A percentile compares a stretch with the other conserved stretches of the same genome.
Conservation (phyloP, 805 yeast species). For the Dipodascus albidus region DNA sequence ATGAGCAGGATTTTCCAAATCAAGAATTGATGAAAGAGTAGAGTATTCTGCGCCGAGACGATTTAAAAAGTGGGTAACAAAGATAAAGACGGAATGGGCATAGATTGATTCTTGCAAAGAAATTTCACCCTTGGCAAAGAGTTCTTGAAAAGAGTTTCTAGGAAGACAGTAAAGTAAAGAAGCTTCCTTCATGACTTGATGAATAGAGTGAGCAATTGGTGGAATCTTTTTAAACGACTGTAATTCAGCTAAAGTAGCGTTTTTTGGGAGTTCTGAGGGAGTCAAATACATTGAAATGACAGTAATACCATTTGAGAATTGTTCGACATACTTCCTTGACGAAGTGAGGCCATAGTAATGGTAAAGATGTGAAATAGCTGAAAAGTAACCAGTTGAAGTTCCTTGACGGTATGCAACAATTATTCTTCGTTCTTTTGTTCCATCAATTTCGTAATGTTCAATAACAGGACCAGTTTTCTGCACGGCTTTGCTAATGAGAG, state of each 20-base stretch:
- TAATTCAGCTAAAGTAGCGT: slow-evolving; percentile 23
- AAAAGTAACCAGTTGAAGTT: slow-evolving; percentile 75
- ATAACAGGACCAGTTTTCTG: slow-evolving; percentile 85
- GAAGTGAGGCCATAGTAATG: slow-evolving; percentile 78
- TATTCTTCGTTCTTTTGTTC: slow-evolving; percentile 73
- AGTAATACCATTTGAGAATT: slow-evolving; percentile 80
- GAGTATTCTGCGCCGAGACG: slow-evolving; percentile 85
- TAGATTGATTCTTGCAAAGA: slow-evolving; percentile 91
- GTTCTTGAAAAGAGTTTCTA: slow-evolving; percentile 62
- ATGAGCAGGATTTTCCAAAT: slow-evolving; percentile 49
- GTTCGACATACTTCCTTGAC: slow-evolving; percentile 87
- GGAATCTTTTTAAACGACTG: slow-evolving; percentile 22
- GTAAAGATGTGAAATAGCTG: slow-evolving; percentile 77
- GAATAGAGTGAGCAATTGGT: slow-evolving; percentile 63
- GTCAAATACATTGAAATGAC: slow-evolving; percentile 78
- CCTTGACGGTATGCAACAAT: slow-evolving; percentile 80
- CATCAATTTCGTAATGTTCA: slow-evolving; percentile 71
- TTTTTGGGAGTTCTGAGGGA: slow-evolving; percentile 40
- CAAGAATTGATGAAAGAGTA: slow-evolving; percentile 53
- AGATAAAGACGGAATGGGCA: slow-evolving; percentile 87
- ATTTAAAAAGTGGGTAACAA: slow-evolving; percentile 89
- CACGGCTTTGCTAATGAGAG: slow-evolving; percentile 56
- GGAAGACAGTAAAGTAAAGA: slow-evolving; percentile 88
- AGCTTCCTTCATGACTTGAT: slow-evolving; percentile 89
- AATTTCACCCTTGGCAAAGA: slow-evolving; percentile 62